These are phyloP conservation scores for Friedmanniomyces simplex DNA, from an alignment of 495 filamentous ascomycete genomes.

Conservation along the genomic window DNA sequence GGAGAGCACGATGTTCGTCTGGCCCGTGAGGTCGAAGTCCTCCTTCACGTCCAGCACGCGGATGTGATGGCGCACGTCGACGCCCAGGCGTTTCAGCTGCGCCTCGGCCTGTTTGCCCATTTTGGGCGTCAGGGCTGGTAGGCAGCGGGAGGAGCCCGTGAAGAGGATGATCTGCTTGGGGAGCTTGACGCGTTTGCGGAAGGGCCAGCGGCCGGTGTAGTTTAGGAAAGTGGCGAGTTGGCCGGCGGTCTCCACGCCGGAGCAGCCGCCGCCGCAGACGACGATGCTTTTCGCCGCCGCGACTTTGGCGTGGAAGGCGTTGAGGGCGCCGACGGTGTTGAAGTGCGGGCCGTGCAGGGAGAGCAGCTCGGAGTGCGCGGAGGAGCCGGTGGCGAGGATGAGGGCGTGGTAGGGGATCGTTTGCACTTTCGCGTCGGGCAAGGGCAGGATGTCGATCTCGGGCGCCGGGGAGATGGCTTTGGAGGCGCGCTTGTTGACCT, in stretches of 20 bases:
- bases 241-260: conserved; percentile 22
- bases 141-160: conserved; percentile 5
- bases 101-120: conserved; percentile 16
- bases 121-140: conserved; percentile 7
- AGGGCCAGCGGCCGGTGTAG: neutral
- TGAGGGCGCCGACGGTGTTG: conserved; percentile 22
- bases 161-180: conserved; percentile 17
- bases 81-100: conserved; percentile 18
- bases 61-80: conserved; percentile 19
- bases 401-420: conserved; percentile 28
- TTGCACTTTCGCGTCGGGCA: conserved; percentile 5
- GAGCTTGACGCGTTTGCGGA: neutral
- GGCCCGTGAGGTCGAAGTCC: conserved; percentile 7
- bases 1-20: conserved; percentile 13
- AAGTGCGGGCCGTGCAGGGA: conserved; percentile 26
- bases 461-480: neutral
- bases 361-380: conserved; percentile 21
- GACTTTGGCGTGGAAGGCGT: conserved; percentile 18
- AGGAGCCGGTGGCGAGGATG: conserved; percentile 24
- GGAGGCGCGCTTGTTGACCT: conserved; percentile 7
- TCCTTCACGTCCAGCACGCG: conserved; percentile 12
- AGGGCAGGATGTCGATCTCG: neutral
- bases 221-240: conserved; percentile 24
- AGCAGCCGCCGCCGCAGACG: conserved; percentile 23
- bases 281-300: conserved; percentile 18